A percentile compares a stretch with the other conserved stretches of the same genome.
Evolutionary conservation across 192 early-diverging fungal species (phyloP).

Genomic region (Linnemannia elongata): DNA sequence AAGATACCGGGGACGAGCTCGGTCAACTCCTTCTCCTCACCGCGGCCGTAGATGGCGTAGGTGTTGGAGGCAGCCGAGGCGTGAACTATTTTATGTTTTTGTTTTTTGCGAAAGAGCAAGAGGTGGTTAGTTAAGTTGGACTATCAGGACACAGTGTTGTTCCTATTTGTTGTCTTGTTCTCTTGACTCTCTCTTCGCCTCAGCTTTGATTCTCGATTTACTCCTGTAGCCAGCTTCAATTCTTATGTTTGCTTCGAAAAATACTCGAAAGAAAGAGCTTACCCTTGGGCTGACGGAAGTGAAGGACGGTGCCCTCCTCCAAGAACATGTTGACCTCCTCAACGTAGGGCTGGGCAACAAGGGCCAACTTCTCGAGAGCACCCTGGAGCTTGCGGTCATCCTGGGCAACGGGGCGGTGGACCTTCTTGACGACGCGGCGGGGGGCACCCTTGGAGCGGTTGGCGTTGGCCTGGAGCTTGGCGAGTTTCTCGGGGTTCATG

Average conservation of each 20-base stretch:
- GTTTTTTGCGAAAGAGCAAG: neutral
- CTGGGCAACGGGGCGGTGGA: slow-evolving; percentile 66
- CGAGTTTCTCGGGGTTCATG: slow-evolving; percentile 94
- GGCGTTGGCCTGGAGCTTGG: slow-evolving; percentile 92
- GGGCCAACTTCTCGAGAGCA: slow-evolving; percentile 92
- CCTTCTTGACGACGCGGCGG: slow-evolving; percentile 92
- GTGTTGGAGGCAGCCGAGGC: slow-evolving; percentile 92
- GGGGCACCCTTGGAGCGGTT: slow-evolving; percentile 96
- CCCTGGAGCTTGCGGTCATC: slow-evolving; percentile 97
- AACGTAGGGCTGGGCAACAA: slow-evolving; percentile 86
- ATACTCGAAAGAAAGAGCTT: slow-evolving; percentile 12
- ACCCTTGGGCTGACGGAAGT: slow-evolving; percentile 93
- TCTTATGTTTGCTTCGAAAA: neutral
- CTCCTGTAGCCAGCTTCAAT: neutral
- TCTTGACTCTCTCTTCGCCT: too few species aligned
- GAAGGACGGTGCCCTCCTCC: slow-evolving; percentile 91
- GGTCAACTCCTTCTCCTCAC: slow-evolving; percentile 86
- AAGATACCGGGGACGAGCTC: slow-evolving; percentile 87
- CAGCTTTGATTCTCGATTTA: too few species aligned
- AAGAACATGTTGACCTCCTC: slow-evolving; percentile 99
- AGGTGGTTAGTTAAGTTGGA: slow-evolving; percentile 59
- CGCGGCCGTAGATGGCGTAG: slow-evolving; percentile 91
- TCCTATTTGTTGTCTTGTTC: neutral
- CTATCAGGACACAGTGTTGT: neutral
- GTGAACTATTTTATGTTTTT: slow-evolving; percentile 72